A percentile compares a stretch with the other conserved stretches of the same genome.
phyloP scores from a whole-genome alignment of 2,329 filamentous ascomycete species.

The Alternaria sp. region DNA sequence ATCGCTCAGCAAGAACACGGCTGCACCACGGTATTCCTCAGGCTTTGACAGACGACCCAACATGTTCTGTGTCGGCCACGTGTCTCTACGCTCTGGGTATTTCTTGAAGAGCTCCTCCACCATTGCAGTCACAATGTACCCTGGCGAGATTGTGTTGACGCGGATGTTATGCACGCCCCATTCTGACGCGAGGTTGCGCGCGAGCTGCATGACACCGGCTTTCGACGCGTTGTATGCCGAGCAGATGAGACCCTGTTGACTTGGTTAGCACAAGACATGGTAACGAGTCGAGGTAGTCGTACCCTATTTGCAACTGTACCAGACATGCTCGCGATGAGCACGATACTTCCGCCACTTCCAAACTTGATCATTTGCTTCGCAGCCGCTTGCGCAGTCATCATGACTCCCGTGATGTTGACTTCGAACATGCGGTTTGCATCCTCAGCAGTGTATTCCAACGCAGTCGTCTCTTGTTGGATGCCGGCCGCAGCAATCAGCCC shows the following conservation, averaged over 20 bases:
- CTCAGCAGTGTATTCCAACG: conserved; percentile 76
- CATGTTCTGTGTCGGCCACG: conserved; percentile 90
- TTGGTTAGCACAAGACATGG: conserved; percentile 20
- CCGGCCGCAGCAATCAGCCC: conserved; percentile 78
- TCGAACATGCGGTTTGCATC: conserved; percentile 70
- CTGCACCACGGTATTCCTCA: conserved; percentile 49
- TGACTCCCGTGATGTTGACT: conserved; percentile 67
- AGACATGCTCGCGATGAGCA: conserved; percentile 70
- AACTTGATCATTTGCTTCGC: conserved; percentile 70
- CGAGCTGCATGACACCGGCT: conserved; percentile 75
- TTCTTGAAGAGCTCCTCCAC: conserved; percentile 79
- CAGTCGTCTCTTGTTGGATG: conserved; percentile 83
- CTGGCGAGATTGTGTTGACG: conserved; percentile 82
- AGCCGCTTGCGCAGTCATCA: conserved; percentile 70
- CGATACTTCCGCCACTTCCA: conserved; percentile 67
- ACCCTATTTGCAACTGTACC: conserved; percentile 70
- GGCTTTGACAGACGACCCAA: conserved; percentile 59
- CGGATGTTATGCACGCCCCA: conserved; percentile 78
- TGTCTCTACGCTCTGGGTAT: conserved; percentile 70
- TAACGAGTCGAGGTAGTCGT: conserved; percentile 40
- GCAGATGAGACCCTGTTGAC: conserved; percentile 67
- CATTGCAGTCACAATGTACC: conserved; percentile 85
- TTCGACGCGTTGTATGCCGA: conserved; percentile 80
- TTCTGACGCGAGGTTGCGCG: conserved; percentile 73
- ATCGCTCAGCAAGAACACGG: conserved; percentile 51